Evolutionary conservation across 495 filamentous ascomycete genomes (phyloP).

Genomic region (Thozetella sp.): DNA sequence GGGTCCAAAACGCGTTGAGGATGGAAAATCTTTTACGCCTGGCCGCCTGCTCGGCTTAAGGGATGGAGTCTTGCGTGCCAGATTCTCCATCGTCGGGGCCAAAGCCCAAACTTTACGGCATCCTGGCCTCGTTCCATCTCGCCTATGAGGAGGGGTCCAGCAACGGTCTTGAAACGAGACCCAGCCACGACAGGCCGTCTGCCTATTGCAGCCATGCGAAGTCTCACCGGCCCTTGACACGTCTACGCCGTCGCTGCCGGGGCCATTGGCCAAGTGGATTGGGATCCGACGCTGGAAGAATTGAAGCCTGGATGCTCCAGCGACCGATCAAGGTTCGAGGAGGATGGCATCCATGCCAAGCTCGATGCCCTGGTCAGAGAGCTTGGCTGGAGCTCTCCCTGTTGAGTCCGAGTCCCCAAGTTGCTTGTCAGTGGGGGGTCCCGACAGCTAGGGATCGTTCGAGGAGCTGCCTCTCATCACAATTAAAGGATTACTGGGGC

Average conservation of each 20-base stretch:
- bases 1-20: background rate
- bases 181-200: background rate
- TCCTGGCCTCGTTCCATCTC: too few species aligned
- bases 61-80: background rate
- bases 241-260: too few species aligned
- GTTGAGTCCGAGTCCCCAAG: too few species aligned
- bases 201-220: background rate
- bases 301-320: too few species aligned
- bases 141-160: too few species aligned
- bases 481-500: background rate
- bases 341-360: too few species aligned
- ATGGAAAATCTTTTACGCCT: background rate
- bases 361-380: too few species aligned
- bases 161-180: background rate
- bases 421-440: background rate
- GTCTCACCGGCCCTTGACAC: background rate
- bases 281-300: too few species aligned
- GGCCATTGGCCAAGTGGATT: too few species aligned
- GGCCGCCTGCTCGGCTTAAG: background rate
- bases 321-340: too few species aligned
- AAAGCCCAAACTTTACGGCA: too few species aligned
- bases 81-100: background rate
- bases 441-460: background rate
- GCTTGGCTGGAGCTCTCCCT: too few species aligned
- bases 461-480: background rate